Percentiles rank a stretch among this genome's conserved stretches.
Conservation (phyloP, 306 rosid species). For the Purshia tridentata region DNA sequence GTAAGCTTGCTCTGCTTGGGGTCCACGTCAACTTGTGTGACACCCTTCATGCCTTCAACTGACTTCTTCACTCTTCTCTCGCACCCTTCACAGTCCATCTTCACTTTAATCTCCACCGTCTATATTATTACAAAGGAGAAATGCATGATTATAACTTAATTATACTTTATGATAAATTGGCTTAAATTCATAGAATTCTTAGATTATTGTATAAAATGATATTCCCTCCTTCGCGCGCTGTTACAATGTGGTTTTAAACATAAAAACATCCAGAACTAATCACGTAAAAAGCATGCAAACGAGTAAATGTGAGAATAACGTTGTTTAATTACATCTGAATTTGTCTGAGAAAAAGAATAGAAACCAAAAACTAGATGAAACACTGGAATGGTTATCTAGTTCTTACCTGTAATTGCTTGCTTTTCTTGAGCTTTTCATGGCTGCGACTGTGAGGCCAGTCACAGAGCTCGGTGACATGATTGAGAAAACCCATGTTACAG, state of each 20-base stretch:
- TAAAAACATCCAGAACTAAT: too few species aligned
- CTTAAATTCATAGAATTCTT: too few species aligned
- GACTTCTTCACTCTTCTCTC: constrained; percentile 42
- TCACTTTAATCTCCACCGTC: constrained; percentile 57
- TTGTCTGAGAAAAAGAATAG: too few species aligned
- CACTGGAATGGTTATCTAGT: too few species aligned
- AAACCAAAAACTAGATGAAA: neutral
- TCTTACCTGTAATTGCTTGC: constrained; percentile 30
- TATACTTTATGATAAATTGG: too few species aligned
- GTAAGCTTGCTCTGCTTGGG: constrained; percentile 47
- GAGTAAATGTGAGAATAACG: too few species aligned
- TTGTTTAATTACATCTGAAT: too few species aligned
- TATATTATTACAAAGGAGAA: neutral
- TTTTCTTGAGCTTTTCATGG: constrained; percentile 25
- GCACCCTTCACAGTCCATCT: constrained; percentile 55
- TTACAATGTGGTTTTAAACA: too few species aligned
- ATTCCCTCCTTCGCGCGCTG: too few species aligned
- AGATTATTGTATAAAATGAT: too few species aligned
- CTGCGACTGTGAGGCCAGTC: neutral
- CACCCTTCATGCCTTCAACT: constrained; percentile 52
- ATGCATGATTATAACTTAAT: too few species aligned
- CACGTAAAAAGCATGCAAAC: too few species aligned
- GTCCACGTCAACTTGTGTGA: constrained; percentile 39
- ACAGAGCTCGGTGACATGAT: constrained; percentile 9
- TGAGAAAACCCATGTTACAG: constrained; percentile 31